Conservation (phyloP, 805 yeast genomes). For the Scheffersomyces amazonensis region DNA sequence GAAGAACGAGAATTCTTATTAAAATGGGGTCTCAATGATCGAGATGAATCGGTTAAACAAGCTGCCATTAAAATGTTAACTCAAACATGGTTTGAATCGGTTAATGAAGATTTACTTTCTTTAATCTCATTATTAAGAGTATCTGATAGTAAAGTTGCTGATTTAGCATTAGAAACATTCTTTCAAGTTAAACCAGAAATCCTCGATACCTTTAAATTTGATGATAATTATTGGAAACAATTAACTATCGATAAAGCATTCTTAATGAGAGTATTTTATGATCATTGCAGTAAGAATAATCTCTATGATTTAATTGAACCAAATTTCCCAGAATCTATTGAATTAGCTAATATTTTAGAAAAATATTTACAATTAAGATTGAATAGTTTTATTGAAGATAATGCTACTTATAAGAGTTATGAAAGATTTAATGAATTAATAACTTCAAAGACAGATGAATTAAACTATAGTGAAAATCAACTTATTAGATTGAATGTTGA, state of each 20-base stretch:
- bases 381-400: conserved; percentile 18
- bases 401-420: conserved; percentile 15
- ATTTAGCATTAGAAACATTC: conserved; percentile 59
- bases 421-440: conserved; percentile 13
- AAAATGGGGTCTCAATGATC: conserved; percentile 83
- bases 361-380: conserved; percentile 53
- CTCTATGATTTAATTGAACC: conserved; percentile 57
- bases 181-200: conserved; percentile 62
- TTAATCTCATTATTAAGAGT: conserved; percentile 72
- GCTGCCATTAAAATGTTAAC: conserved; percentile 75
- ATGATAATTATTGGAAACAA: conserved; percentile 64
- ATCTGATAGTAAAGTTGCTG: conserved; percentile 64
- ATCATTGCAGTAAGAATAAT: conserved; percentile 56
- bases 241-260: conserved; percentile 76
- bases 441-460: conserved; percentile 12
- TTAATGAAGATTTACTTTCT: conserved; percentile 68
- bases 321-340: conserved; percentile 76
- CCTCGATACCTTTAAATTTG: conserved; percentile 56
- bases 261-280: conserved; percentile 63
- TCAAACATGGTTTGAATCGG: conserved; percentile 65
- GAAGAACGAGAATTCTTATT: conserved; percentile 64
- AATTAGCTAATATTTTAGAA: conserved; percentile 57
- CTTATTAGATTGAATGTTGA: conserved; percentile 16
- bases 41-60: conserved; percentile 68
- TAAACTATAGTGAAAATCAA: conserved; percentile 14